Evolutionary conservation across 2,329 filamentous ascomycete genomes (phyloP), one percentile per base, ranked within the genome.

Genomic region (Neopestalotiopsis sp.): DNA sequence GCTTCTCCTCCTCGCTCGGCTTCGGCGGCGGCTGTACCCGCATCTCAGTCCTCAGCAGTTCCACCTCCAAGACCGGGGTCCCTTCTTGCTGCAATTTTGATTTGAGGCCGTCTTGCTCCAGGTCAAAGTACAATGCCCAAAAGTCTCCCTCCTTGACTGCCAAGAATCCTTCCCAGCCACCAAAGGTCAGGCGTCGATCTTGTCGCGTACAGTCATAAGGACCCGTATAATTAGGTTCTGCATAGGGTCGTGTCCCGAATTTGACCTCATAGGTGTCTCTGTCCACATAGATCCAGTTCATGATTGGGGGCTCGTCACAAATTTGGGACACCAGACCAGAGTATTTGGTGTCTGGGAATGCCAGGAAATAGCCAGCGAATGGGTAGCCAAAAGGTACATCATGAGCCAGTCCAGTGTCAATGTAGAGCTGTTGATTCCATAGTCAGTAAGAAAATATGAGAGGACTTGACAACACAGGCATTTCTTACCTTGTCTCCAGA

Each of bases 281-380:
- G 71, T 86, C 81, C 42, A 85, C 77, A 68, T 82, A 86, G 70
- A 86, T 81, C 84, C 84, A 86, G 73, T 86, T 86, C 78, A 86
- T 81, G 67, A 85, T 79, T 1, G 84, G 84, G 13, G 84, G 82
- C 9, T 83, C 82, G 61, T 85, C 81, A 45, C 79, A 82, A 53
- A 85, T 85, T 5, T 82, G 85, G 12, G 81, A 84, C 28, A 85
- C 84, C 1, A 86, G 79, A 1, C 84, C 84, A 17, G 83, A 79
- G 56, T 81, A 79, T 10, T 76, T 75, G 20, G 79, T 69, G 6
- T 87, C 86, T 4, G 87, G 87, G 71, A 88, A 89, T 0, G 86
- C 84, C 13, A 89, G 80, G 72, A 84, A 89, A 72, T 89, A 89
- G 17, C 87, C 87, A 2, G 86, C 81, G 73, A 87, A 89, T 0